A percentile compares a stretch with the other conserved stretches of the same genome.
Conservation (phyloP, 2,329 filamentous ascomycete genomes). For the Alternaria solani region DNA sequence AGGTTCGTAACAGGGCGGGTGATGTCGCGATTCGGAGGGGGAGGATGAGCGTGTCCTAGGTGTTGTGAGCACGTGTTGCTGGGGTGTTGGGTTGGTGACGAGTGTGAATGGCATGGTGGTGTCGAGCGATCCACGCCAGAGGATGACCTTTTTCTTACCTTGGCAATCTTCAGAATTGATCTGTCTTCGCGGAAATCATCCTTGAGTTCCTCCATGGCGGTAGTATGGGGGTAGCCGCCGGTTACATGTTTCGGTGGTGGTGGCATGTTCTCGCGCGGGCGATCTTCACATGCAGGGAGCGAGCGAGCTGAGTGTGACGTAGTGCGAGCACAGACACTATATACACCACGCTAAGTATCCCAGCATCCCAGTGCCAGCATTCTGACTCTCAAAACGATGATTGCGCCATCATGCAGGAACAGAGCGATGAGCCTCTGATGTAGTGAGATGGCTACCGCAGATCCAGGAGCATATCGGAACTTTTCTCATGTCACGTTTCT, state of each 20-base stretch:
- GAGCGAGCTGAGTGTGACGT: slow-evolving; percentile 34
- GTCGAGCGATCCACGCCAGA: background rate
- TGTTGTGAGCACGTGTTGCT: slow-evolving; percentile 15
- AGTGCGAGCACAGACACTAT: slow-evolving; percentile 30
- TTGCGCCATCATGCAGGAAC: slow-evolving; percentile 5
- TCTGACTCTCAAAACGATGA: background rate
- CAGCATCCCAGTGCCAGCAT: background rate
- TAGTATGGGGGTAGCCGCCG: background rate
- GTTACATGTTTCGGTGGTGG: slow-evolving; percentile 7
- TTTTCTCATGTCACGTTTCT: background rate
- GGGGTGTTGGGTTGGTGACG: background rate
- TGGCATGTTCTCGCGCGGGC: slow-evolving; percentile 16
- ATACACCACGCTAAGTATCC: slow-evolving; percentile 33
- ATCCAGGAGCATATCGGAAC: background rate
- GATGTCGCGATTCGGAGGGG: slow-evolving; percentile 66
- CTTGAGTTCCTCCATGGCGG: slow-evolving; percentile 34
- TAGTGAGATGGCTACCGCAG: background rate
- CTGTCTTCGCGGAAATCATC: slow-evolving; percentile 25
- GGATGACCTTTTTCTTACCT: slow-evolving; percentile 22
- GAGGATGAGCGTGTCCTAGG: slow-evolving; percentile 61
- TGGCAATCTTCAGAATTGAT: slow-evolving; percentile 27
- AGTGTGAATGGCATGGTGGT: background rate
- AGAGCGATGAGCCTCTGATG: slow-evolving; percentile 10
- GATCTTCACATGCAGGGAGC: slow-evolving; percentile 36
- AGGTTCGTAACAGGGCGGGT: slow-evolving; percentile 68